Conservation (phyloP, 2,329 filamentous ascomycete genomes). For the Colletotrichum zoysiae region DNA sequence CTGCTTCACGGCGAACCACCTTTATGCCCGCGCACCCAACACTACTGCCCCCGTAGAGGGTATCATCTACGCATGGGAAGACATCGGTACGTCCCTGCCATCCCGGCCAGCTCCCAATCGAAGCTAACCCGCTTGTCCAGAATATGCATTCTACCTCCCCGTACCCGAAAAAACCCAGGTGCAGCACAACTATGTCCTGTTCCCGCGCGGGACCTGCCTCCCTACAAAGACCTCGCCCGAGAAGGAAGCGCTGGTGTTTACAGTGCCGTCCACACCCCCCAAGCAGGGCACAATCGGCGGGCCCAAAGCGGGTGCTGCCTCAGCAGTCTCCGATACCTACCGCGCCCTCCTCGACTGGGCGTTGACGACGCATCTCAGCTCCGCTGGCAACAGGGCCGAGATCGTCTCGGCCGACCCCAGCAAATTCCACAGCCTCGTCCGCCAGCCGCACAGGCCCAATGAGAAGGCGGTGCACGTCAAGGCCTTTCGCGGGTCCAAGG, state of each 20-base stretch:
- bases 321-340: constrained; percentile 70
- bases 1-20: constrained; percentile 69
- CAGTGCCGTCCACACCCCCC: constrained; percentile 69
- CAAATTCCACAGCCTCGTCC: constrained; percentile 68
- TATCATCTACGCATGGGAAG: constrained; percentile 70
- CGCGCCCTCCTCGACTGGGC: constrained; percentile 72
- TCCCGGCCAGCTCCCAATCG: accelerated
- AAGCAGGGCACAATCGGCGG: constrained; percentile 71
- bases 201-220: constrained; percentile 68
- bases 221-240: constrained; percentile 60
- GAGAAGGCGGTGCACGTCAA: constrained; percentile 76
- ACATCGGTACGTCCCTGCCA: constrained; percentile 64
- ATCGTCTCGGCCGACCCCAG: constrained; percentile 67
- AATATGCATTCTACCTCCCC: constrained; percentile 73
- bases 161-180: constrained; percentile 75
- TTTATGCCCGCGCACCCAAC: constrained; percentile 68
- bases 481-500: constrained; percentile 76
- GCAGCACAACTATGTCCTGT: constrained; percentile 75
- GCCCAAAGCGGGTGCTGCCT: constrained; percentile 61
- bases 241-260: constrained; percentile 73
- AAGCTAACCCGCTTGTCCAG: constrained; percentile 50
- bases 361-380: constrained; percentile 63
- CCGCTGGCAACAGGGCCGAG: constrained; percentile 60
- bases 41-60: constrained; percentile 65
- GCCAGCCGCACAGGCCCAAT: constrained; percentile 69